Base-by-base conservation (phyloP, 306 rosid species). In the Casuarina equisetifolia region DNA sequence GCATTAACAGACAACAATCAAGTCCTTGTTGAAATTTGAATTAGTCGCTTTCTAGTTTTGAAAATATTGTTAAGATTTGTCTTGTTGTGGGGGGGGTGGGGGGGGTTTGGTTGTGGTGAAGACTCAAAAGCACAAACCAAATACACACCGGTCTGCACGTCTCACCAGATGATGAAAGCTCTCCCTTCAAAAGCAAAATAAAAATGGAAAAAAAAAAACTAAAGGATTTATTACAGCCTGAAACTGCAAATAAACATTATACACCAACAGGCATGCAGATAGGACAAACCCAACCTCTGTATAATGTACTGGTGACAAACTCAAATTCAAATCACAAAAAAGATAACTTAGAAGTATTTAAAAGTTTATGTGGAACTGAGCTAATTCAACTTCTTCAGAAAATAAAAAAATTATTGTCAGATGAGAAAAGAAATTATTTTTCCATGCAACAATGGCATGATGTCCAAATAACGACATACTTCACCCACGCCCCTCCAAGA, bases 401-500 rank as follows among this genome's bases (percentile, higher is more conserved):
- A 35, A 32, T 11, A 46, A 45, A 13, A 16, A 40, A 42, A n/a
- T 51, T 63, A 70, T 11, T 38, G 55, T 36, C 68, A 62, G 46
- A 54, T 25, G 67, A 36, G 17, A 75, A 63, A 76, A 55, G 46
- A 52, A 53, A 39, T 58, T 11, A 51, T 69, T 67, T 74, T 74
- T 48, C n/a, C 55, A 7, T 35, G 19, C 20, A 43, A 53, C 67
- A 50, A 42, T 39, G 3, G 13, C 16, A 40, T 10, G 52, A 68
- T 61, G 67, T 72, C 63, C 54, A 57, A 69, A 72, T 44, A 66
- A 76, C 57, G 36, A 73, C 36, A 80, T 52, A 73, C 61, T 52
- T 68, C 45, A 73, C 79, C 61, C 70, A 63, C 68, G 8, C 75
- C 50, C 25, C 32, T 67, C 81, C 63, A 76, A 74, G 62, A 48